phyloP scores from a whole-genome alignment of 768 basidiomycete genomes.

The Russula sp. region DNA sequence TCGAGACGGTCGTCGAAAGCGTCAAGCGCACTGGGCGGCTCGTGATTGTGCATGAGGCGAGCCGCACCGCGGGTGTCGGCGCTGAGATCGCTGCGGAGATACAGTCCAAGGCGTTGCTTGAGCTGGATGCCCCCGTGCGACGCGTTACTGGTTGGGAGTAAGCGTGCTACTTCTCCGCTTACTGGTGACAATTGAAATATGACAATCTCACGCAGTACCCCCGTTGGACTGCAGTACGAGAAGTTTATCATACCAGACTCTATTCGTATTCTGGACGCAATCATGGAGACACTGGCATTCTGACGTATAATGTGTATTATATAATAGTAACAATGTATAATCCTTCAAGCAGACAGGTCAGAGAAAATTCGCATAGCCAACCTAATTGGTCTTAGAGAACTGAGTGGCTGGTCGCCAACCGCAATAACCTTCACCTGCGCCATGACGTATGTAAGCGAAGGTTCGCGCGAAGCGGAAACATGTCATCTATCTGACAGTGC shows the following conservation, averaged over 20 bases:
- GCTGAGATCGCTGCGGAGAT: slow-evolving; percentile 90
- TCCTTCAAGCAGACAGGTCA: background rate
- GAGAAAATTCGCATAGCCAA: too few relatives aligned
- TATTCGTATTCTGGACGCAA: slow-evolving; percentile 73
- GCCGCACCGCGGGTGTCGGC: slow-evolving; percentile 81
- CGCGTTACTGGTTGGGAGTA: slow-evolving; percentile 93
- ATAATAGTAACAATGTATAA: slow-evolving; percentile 1
- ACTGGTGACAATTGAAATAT: background rate
- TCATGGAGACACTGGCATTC: slow-evolving; percentile 77
- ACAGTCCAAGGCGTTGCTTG: slow-evolving; percentile 83
- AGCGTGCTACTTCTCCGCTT: slow-evolving; percentile 35
- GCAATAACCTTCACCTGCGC: too few relatives aligned
- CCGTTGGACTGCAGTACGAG: slow-evolving; percentile 79
- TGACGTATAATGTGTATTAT: slow-evolving; percentile 29
- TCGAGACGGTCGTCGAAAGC: slow-evolving; percentile 72
- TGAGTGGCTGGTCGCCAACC: too few relatives aligned
- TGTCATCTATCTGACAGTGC: too few relatives aligned
- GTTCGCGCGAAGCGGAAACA: background rate
- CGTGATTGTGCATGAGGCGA: slow-evolving; percentile 90
- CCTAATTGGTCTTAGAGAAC: too few relatives aligned
- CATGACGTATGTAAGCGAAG: background rate
- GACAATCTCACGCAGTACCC: slow-evolving; percentile 46
- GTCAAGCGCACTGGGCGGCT: slow-evolving; percentile 80
- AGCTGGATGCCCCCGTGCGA: slow-evolving; percentile 81
- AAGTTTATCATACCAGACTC: slow-evolving; percentile 90